phyloP scores from a whole-genome alignment of 2,329 filamentous ascomycete species.

The Akanthomyces dipterigenus region DNA sequence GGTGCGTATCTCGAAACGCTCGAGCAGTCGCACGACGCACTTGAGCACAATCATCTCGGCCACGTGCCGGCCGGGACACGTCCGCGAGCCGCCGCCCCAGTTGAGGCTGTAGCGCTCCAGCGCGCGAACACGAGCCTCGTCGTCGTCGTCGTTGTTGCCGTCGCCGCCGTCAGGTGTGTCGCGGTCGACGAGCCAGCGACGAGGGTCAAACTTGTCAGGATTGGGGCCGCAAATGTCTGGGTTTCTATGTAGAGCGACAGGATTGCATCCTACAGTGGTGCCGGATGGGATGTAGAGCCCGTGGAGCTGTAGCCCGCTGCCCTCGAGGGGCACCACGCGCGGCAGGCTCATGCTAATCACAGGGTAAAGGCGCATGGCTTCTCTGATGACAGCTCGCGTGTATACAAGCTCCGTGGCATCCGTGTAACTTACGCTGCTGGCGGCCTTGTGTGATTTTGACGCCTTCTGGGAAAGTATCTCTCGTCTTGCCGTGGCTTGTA shows the following conservation, averaged over 20 bases:
- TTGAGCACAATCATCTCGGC: constrained; percentile 45
- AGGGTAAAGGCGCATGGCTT: constrained; percentile 44
- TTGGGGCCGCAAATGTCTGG: constrained; percentile 41
- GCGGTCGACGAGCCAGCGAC: constrained; percentile 37
- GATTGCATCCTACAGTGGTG: constrained; percentile 45
- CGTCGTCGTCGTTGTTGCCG: background rate
- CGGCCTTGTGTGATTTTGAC: constrained; percentile 10
- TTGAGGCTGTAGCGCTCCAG: constrained; percentile 45
- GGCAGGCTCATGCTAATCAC: constrained; percentile 47
- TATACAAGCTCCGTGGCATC: constrained; percentile 22
- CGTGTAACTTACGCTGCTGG: constrained; percentile 13
- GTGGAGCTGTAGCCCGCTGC: constrained; percentile 29
- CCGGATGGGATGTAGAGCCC: constrained; percentile 35
- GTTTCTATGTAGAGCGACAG: constrained; percentile 44
- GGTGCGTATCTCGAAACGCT: constrained; percentile 38
- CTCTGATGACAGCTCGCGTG: constrained; percentile 41
- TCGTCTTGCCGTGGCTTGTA: constrained; percentile 27
- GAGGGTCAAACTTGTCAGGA: constrained; percentile 36
- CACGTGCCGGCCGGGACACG: constrained; percentile 44
- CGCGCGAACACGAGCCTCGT: constrained; percentile 20
- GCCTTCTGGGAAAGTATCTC: constrained; percentile 21
- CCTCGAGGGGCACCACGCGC: constrained; percentile 32
- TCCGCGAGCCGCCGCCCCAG: constrained; percentile 45
- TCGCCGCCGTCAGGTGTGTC: background rate
- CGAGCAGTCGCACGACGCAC: constrained; percentile 33